Evolutionary conservation across 371 early-diverging fungal genomes (phyloP).

Genomic region (Mucor ambiguus): DNA sequence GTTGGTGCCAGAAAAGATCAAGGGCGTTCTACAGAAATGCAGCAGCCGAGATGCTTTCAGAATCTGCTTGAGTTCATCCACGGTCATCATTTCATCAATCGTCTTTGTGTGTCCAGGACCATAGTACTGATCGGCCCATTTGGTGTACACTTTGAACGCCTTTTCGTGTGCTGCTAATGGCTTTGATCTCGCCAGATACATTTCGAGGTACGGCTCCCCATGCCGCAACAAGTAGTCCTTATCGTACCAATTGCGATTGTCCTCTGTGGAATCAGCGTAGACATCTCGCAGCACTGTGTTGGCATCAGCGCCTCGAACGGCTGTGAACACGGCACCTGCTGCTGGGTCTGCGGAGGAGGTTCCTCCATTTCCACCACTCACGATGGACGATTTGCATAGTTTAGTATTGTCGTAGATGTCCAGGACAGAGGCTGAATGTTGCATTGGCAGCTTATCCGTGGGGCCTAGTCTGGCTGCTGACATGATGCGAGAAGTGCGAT

Average conservation of each 20-base stretch:
- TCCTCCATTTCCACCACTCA: not conserved
- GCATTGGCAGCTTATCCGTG: not conserved
- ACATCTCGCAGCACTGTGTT: slow-evolving; percentile 58
- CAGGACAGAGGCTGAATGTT: slow-evolving; percentile 8
- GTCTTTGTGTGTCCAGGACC: slow-evolving; percentile 25
- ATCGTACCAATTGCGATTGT: slow-evolving; percentile 30
- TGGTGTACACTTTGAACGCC: slow-evolving; percentile 63
- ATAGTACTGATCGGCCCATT: slow-evolving; percentile 65
- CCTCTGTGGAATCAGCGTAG: slow-evolving; percentile 41
- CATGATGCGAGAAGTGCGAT: not conserved
- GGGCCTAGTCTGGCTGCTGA: not conserved
- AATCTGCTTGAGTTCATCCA: slow-evolving; percentile 58
- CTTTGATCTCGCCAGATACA: slow-evolving; percentile 55
- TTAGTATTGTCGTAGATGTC: slow-evolving; percentile 26
- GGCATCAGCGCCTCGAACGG: slow-evolving; percentile 41
- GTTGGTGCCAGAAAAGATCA: slow-evolving; percentile 52
- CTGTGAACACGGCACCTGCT: slow-evolving; percentile 28
- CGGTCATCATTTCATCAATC: slow-evolving; percentile 56
- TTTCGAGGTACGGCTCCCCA: slow-evolving; percentile 61
- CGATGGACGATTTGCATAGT: slow-evolving; percentile 6
- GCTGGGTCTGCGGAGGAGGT: not conserved
- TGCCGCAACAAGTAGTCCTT: slow-evolving; percentile 60
- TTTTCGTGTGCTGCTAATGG: slow-evolving; percentile 66
- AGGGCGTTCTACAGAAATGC: slow-evolving; percentile 70
- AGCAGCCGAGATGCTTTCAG: slow-evolving; percentile 63